Percentiles rank a stretch among this genome's conserved stretches.
phyloP scores from a whole-genome alignment of 441 rosid genomes.

The Theobroma grandiflorum region DNA sequence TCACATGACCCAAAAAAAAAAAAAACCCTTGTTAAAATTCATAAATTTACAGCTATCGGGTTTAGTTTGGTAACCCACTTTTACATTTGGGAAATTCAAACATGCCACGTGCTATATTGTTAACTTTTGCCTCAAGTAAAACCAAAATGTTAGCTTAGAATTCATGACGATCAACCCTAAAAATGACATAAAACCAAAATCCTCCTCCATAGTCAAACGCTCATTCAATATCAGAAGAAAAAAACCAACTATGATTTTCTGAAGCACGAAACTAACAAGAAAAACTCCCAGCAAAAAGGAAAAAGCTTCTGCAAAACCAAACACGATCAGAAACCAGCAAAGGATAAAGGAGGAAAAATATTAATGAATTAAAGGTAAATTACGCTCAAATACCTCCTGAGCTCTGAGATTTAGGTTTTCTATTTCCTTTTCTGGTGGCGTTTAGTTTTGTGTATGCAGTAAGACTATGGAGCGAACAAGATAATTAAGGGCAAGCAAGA shows the following conservation, averaged over 20 bases:
- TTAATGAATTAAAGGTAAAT: not conserved
- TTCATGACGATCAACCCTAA: not conserved
- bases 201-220: not conserved
- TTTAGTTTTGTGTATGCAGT: not conserved
- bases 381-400: not conserved
- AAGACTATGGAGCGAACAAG: not conserved
- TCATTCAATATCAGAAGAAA: not conserved
- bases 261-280: not conserved
- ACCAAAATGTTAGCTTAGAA: slow-evolving; percentile 1
- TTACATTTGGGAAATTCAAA: not conserved
- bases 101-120: not conserved
- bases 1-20: not conserved
- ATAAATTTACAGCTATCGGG: not conserved
- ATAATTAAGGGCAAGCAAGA: not conserved
- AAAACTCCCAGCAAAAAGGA: not conserved
- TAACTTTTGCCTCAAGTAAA: not conserved
- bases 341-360: not conserved
- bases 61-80: not conserved
- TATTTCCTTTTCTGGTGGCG: not conserved
- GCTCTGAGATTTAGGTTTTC: not conserved
- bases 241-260: not conserved
- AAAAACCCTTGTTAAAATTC: not conserved
- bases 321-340: not conserved
- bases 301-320: slow-evolving; percentile 4
- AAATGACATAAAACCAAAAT: not conserved